Evolutionary conservation across 2,329 filamentous ascomycete species (phyloP).

Genomic region (Biscogniauxia mediterranea): DNA sequence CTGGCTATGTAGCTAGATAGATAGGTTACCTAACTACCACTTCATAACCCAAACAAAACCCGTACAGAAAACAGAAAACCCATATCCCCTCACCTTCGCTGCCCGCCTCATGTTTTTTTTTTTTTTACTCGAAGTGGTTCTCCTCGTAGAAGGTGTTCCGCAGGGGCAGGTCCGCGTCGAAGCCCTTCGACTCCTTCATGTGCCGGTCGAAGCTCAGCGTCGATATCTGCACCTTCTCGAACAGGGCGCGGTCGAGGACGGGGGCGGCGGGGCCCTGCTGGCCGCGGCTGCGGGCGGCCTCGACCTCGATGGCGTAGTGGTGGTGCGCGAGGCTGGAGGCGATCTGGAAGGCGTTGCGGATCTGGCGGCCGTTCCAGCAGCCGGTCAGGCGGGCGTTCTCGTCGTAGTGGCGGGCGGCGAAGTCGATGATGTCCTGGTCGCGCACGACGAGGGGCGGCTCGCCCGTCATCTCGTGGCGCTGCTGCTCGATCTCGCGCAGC

Average conservation of each 20-base stretch:
- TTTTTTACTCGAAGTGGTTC: constrained; percentile 21
- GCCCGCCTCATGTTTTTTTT: background rate
- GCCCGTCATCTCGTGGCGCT: constrained; percentile 37
- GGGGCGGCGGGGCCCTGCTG: constrained; percentile 36
- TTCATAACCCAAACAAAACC: no score
- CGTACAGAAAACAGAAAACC: background rate
- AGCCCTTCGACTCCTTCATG: constrained; percentile 40
- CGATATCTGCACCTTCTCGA: constrained; percentile 44
- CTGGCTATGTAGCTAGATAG: no score
- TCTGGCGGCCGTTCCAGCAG: constrained; percentile 36
- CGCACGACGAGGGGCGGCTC: constrained; percentile 35
- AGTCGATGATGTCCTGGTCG: constrained; percentile 36
- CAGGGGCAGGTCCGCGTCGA: constrained; percentile 34
- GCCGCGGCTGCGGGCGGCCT: constrained; percentile 32
- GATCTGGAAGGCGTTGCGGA: constrained; percentile 35
- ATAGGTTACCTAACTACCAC: no score
- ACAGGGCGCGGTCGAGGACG: constrained; percentile 36
- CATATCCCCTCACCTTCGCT: no score
- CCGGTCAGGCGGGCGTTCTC: constrained; percentile 27
- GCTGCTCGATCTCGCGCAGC: constrained; percentile 36
- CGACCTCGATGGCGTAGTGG: constrained; percentile 31
- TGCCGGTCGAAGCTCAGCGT: constrained; percentile 42
- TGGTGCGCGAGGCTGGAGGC: constrained; percentile 39
- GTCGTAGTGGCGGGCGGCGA: constrained; percentile 37
- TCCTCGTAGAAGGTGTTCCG: constrained; percentile 33